Evolutionary conservation across 768 basidiomycete genomes (phyloP).

Genomic region (Scleroderma citrinum): DNA sequence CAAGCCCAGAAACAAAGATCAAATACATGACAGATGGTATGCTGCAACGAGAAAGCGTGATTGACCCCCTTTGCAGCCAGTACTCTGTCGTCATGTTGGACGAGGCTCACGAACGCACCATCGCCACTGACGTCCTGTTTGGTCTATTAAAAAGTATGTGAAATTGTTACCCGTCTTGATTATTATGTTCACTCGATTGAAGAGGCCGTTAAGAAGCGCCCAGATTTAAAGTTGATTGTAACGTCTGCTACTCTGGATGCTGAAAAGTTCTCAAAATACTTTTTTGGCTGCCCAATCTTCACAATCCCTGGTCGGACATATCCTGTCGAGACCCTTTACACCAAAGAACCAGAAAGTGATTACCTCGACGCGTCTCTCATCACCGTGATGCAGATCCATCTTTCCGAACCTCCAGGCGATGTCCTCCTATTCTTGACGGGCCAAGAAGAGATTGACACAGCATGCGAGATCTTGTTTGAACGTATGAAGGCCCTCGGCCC

Average conservation of each 20-base stretch:
- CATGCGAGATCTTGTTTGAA: conserved; percentile 95
- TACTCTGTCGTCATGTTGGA: conserved; percentile 98
- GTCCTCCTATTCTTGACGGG: conserved; percentile 96
- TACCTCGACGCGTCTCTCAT: conserved; percentile 98
- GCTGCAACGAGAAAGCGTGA: conserved; percentile 93
- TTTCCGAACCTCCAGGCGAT: conserved; percentile 96
- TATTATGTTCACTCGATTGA: conserved; percentile 15
- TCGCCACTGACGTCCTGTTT: conserved; percentile 97
- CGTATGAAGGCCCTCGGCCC: conserved; percentile 98
- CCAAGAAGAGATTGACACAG: conserved; percentile 97
- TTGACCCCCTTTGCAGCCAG: conserved; percentile 88
- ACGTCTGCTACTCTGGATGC: conserved; percentile 99
- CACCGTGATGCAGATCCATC: conserved; percentile 98
- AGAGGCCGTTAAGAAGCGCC: conserved; percentile 93
- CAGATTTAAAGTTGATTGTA: conserved; percentile 96
- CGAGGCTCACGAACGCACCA: conserved; percentile 97
- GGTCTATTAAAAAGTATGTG: conserved; percentile 72
- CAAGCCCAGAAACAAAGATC: conserved; percentile 96
- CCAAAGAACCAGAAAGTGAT: conserved; percentile 96
- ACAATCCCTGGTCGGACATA: conserved; percentile 99
- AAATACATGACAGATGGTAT: conserved; percentile 99
- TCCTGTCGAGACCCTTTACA: conserved; percentile 97
- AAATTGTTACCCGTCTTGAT: not conserved
- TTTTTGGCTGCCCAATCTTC: conserved; percentile 98
- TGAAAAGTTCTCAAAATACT: conserved; percentile 99